A percentile compares a stretch with the other conserved stretches of the same genome.
Conservation (phyloP, 805 yeast genomes). For the Wickerhamiella allomyrinae region DNA sequence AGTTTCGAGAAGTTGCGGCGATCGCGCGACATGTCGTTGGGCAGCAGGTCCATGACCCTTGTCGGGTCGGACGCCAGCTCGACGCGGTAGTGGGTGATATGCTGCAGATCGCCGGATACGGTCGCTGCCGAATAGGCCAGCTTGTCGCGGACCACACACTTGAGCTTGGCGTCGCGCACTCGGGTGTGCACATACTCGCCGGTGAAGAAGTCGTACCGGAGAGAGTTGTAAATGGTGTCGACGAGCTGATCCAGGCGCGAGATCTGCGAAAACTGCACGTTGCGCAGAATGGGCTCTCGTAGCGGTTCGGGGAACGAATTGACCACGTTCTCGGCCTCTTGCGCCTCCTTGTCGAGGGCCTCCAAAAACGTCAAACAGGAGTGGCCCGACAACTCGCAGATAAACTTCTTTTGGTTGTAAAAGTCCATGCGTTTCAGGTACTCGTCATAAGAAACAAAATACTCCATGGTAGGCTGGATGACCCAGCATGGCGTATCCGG, state of each 20-base stretch:
- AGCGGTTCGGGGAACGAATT: constrained; percentile 77
- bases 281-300: constrained; percentile 80
- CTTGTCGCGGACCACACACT: constrained; percentile 48
- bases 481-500: constrained; percentile 53
- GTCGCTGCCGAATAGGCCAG: constrained; percentile 26
- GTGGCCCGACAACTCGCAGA: constrained; percentile 91
- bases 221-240: constrained; percentile 66
- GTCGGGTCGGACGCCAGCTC: neutral
- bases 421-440: constrained; percentile 39
- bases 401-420: constrained; percentile 49
- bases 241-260: constrained; percentile 77
- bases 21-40: constrained; percentile 51
- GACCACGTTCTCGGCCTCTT: constrained; percentile 43
- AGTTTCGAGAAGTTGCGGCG: constrained; percentile 80
- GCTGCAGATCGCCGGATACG: constrained; percentile 18
- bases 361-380: constrained; percentile 83
- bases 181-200: constrained; percentile 70
- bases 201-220: constrained; percentile 76
- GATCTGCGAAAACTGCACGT: constrained; percentile 64
- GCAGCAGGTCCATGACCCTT: constrained; percentile 8
- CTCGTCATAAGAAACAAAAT: constrained; percentile 66
- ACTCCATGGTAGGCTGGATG: constrained; percentile 77
- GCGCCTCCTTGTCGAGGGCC: constrained; percentile 60
- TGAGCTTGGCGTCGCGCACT: constrained; percentile 23
- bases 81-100: constrained; percentile 19